phyloP scores from a whole-genome alignment of 2,329 filamentous ascomycete genomes.

The Penicillium sp. region DNA sequence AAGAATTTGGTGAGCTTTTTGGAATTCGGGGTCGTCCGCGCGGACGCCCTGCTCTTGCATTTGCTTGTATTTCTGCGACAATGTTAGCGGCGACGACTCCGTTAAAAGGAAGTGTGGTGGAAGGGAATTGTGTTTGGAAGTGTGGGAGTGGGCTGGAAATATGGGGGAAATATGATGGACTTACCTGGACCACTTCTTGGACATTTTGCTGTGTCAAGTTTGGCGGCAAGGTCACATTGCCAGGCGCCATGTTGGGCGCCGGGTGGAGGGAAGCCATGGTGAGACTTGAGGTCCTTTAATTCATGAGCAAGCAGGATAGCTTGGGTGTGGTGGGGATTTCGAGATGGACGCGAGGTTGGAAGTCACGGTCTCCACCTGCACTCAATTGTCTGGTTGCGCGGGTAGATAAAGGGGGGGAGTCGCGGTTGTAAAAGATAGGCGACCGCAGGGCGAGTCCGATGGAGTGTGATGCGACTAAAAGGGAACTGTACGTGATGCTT shows the following conservation, averaged over 20 bases:
- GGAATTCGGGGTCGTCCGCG: slow-evolving; percentile 80
- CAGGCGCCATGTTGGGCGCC: slow-evolving; percentile 68
- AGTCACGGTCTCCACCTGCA: slow-evolving; percentile 23
- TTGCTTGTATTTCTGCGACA: slow-evolving; percentile 74
- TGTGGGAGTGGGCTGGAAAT: background rate
- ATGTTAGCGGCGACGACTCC: slow-evolving; percentile 37
- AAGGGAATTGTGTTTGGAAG: background rate
- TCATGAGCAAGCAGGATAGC: slow-evolving; percentile 31
- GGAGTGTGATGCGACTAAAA: slow-evolving; percentile 29
- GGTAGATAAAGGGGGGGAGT: slow-evolving; percentile 15
- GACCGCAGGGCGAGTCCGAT: slow-evolving; percentile 22
- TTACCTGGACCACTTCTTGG: slow-evolving; percentile 66
- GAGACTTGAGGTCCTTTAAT: slow-evolving; percentile 33
- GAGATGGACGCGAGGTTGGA: slow-evolving; percentile 18
- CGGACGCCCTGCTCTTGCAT: slow-evolving; percentile 86
- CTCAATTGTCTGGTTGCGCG: slow-evolving; percentile 27
- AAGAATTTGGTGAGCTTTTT: slow-evolving; percentile 78
- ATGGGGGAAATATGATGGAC: slow-evolving; percentile 18
- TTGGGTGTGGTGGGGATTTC: slow-evolving; percentile 21
- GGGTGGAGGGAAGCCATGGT: slow-evolving; percentile 81
- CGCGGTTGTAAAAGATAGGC: slow-evolving; percentile 25
- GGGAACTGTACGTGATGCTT: slow-evolving; percentile 32
- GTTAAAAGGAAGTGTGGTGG: background rate
- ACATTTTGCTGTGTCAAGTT: slow-evolving; percentile 76
- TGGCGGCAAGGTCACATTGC: slow-evolving; percentile 62